These are phyloP conservation scores for Hanseniaspora guilliermondii DNA, from an alignment of 805 yeast genomes.

Conservation along the genomic window DNA sequence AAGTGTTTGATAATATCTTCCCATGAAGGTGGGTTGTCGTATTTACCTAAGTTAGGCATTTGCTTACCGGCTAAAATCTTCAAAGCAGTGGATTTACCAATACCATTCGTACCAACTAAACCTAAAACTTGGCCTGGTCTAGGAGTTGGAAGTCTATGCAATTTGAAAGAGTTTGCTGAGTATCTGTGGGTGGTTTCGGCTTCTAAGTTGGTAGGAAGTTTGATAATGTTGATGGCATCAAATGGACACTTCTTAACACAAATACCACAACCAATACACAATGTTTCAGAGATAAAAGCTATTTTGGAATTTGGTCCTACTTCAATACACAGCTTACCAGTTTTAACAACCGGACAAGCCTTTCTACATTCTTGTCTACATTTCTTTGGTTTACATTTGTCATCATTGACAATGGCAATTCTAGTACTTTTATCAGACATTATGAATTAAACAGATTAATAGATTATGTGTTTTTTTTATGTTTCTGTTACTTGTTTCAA, in stretches of 20 bases:
- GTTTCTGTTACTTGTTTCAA: neutral
- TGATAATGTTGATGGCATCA: slow-evolving; percentile 91
- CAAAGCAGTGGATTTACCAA: slow-evolving; percentile 94
- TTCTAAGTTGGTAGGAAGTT: slow-evolving; percentile 90
- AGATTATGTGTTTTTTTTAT: neutral
- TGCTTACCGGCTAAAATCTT: slow-evolving; percentile 95
- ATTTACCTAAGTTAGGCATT: slow-evolving; percentile 90
- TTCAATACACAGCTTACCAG: slow-evolving; percentile 95
- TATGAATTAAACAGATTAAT: neutral
- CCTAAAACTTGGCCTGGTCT: slow-evolving; percentile 98
- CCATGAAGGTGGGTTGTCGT: slow-evolving; percentile 97
- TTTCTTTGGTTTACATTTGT: slow-evolving; percentile 94
- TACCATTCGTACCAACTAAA: slow-evolving; percentile 97
- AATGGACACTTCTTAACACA: slow-evolving; percentile 98
- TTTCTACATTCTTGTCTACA: slow-evolving; percentile 97
- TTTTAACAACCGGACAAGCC: slow-evolving; percentile 94
- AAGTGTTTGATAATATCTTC: slow-evolving; percentile 78
- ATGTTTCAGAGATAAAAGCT: slow-evolving; percentile 83
- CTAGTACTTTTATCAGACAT: slow-evolving; percentile 46
- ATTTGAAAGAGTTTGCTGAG: slow-evolving; percentile 93
- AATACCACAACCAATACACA: slow-evolving; percentile 99
- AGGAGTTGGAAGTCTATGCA: slow-evolving; percentile 94
- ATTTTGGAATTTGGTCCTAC: slow-evolving; percentile 82
- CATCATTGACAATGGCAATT: slow-evolving; percentile 90
- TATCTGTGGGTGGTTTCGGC: slow-evolving; percentile 90